Conservation (phyloP, 345 rosid species). For the Eucalyptus grandis region DNA sequence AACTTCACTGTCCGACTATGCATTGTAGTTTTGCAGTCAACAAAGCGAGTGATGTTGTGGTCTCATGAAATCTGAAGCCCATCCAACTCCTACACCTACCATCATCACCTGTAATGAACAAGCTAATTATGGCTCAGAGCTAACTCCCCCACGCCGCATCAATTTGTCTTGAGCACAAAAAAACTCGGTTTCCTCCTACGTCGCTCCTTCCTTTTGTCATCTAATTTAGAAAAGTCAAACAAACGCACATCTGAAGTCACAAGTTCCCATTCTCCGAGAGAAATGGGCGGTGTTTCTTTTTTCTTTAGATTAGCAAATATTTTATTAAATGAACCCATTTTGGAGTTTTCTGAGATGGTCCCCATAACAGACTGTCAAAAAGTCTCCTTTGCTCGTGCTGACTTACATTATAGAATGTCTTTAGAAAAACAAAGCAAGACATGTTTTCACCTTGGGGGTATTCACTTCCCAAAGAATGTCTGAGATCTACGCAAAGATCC, state of each 20-base stretch:
- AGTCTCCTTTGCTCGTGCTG: too few relatives aligned
- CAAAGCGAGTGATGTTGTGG: background rate
- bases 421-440: too few relatives aligned
- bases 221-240: background rate
- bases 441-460: too few relatives aligned
- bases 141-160: slow-evolving; percentile 15
- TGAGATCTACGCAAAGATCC: too few relatives aligned
- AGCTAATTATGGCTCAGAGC: slow-evolving; percentile 28
- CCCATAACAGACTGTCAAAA: too few relatives aligned
- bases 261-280: background rate
- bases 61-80: slow-evolving; percentile 14
- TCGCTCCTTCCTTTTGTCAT: background rate
- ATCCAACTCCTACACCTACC: slow-evolving; percentile 7
- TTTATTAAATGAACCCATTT: too few relatives aligned
- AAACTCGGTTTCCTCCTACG: background rate
- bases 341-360: too few relatives aligned
- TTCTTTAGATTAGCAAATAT: too few relatives aligned
- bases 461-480: too few relatives aligned
- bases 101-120: slow-evolving; percentile 8
- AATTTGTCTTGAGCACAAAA: slow-evolving; percentile 13
- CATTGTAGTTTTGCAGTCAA: background rate
- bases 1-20: background rate
- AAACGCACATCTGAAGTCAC: background rate
- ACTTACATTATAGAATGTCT: too few relatives aligned
- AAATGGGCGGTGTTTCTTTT: too few relatives aligned